Evolutionary conservation across 1,284 basidiomycete species (phyloP).

Genomic region (Microbotryum silenes-acaulis): DNA sequence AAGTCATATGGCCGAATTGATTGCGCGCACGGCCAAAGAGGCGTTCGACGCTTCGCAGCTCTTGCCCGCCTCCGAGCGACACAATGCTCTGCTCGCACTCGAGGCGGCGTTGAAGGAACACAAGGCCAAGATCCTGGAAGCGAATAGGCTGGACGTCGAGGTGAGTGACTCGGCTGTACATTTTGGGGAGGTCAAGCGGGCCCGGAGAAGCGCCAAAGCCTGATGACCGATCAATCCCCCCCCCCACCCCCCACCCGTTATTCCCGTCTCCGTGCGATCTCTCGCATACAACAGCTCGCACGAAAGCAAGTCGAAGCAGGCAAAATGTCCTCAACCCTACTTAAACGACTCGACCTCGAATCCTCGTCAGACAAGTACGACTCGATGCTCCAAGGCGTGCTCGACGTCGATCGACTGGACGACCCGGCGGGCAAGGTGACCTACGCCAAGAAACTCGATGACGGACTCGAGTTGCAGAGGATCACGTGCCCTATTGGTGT

Average conservation of each 20-base stretch:
- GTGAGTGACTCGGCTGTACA: constrained; percentile 42
- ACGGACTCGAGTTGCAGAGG: constrained; percentile 78
- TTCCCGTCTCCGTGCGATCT: no score
- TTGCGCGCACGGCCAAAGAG: constrained; percentile 66
- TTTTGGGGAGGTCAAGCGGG: no score
- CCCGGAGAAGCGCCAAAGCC: background rate
- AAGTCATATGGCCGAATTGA: constrained; percentile 39
- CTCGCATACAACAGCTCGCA: constrained; percentile 55
- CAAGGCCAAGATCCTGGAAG: constrained; percentile 62
- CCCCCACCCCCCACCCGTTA: no score
- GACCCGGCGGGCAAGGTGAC: constrained; percentile 81
- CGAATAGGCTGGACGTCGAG: constrained; percentile 71
- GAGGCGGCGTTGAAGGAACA: constrained; percentile 55
- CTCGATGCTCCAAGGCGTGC: constrained; percentile 80
- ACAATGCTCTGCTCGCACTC: constrained; percentile 64
- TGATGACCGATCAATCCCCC: background rate
- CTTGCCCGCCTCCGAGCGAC: constrained; percentile 57
- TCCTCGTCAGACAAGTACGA: constrained; percentile 81
- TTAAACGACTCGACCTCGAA: constrained; percentile 78
- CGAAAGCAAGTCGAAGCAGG: constrained; percentile 68
- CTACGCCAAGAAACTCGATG: constrained; percentile 81
- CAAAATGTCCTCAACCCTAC: constrained; percentile 69
- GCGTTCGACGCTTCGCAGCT: constrained; percentile 83
- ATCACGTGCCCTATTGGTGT: constrained; percentile 97
- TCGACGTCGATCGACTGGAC: constrained; percentile 74